Evolutionary conservation across 163 green algal genomes (phyloP).

Genomic region (Trebouxiophyceae sp.): DNA sequence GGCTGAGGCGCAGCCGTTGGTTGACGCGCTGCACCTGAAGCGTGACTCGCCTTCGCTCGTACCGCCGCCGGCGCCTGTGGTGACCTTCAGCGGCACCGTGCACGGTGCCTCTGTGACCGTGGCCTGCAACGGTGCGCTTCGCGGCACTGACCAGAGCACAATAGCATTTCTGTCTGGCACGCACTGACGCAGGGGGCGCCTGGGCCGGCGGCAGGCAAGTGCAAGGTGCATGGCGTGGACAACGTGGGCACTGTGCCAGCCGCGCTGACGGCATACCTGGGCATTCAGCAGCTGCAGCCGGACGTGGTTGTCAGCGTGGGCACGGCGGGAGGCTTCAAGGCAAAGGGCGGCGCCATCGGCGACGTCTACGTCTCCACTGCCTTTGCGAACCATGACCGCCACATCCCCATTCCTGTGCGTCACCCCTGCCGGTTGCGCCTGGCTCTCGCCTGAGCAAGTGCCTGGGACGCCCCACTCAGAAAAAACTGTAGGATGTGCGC

Average conservation of each 20-base stretch:
- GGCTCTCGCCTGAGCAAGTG: background rate
- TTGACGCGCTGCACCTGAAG: constrained; percentile 57
- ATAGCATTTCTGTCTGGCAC: background rate
- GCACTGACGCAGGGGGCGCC: background rate
- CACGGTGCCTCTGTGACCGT: constrained; percentile 51
- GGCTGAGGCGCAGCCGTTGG: constrained; percentile 75
- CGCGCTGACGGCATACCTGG: constrained; percentile 79
- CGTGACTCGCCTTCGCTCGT: constrained; percentile 47
- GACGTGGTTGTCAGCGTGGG: constrained; percentile 90
- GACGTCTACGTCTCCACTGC: constrained; percentile 81
- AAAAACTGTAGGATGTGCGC: constrained; percentile 3
- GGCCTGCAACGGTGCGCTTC: constrained; percentile 56
- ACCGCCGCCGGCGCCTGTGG: constrained; percentile 46
- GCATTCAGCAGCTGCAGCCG: constrained; percentile 66
- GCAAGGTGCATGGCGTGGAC: constrained; percentile 63
- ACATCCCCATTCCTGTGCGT: constrained; percentile 80
- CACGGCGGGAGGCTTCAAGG: constrained; percentile 89
- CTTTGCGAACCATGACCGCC: constrained; percentile 88
- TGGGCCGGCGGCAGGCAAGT: constrained; percentile 46
- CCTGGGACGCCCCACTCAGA: background rate
- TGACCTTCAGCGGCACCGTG: constrained; percentile 56
- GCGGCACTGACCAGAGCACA: background rate
- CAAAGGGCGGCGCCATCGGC: constrained; percentile 75
- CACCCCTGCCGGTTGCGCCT: background rate
- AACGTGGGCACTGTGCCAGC: constrained; percentile 91